Conservation (phyloP, 495 filamentous ascomycete genomes). For the Penicillium cinerascens region DNA sequence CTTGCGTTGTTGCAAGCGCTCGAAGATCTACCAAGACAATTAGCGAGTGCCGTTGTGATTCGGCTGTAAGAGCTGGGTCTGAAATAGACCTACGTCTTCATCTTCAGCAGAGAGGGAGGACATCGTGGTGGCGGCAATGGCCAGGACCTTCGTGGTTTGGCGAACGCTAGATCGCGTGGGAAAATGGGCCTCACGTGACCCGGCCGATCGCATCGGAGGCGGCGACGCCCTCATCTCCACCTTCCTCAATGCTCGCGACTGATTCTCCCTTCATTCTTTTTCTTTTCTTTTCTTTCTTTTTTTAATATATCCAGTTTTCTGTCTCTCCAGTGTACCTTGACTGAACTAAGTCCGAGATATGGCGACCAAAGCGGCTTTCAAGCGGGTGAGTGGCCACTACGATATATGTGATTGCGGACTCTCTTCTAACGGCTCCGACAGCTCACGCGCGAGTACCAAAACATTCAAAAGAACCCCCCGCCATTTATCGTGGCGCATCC, state of each 20-base stretch:
- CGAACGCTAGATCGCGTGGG: constrained; percentile 16
- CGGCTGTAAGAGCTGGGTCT: not conserved
- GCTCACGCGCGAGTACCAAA: constrained; percentile 93
- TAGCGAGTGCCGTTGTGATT: not conserved
- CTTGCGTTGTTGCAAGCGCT: constrained; percentile 56
- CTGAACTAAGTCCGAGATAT: constrained; percentile 35
- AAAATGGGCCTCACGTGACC: constrained; percentile 28
- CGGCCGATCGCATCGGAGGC: not conserved
- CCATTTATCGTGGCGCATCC: constrained; percentile 93
- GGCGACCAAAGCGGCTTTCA: constrained; percentile 81
- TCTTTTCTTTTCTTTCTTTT: not conserved
- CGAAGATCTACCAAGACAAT: constrained; percentile 53
- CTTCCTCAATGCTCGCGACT: not conserved
- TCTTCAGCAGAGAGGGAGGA: constrained; percentile 41
- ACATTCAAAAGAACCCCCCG: constrained; percentile 85
- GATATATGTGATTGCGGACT: not conserved
- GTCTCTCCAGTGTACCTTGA: not conserved
- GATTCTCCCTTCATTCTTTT: not conserved
- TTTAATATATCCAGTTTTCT: not conserved
- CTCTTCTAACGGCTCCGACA: constrained; percentile 32
- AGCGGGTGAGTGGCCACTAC: constrained; percentile 59
- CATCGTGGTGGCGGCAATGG: constrained; percentile 43
- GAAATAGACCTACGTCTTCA: constrained; percentile 31
- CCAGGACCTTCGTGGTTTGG: constrained; percentile 18
- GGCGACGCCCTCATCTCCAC: not conserved